Conservation (phyloP, 495 filamentous ascomycete genomes). For the Hypoxylon cercidicola region DNA sequence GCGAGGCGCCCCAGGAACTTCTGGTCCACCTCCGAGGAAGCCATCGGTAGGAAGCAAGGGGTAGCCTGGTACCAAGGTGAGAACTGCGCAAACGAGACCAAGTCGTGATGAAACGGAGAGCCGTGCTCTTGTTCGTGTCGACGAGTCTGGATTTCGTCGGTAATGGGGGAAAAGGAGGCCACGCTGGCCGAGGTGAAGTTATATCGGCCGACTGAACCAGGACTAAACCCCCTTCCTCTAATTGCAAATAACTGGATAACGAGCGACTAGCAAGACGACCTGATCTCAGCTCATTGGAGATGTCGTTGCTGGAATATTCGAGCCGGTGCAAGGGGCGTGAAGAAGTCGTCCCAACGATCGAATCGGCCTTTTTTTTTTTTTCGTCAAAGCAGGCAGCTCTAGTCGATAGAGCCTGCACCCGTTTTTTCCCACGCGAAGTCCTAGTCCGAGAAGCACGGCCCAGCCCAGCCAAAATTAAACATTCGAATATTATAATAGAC, state of each 20-base stretch:
- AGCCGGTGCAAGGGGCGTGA: conserved; percentile 17
- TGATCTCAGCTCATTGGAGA: conserved; percentile 35
- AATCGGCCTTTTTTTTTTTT: conserved; percentile 11
- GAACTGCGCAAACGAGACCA: conserved; percentile 5
- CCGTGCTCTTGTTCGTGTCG: conserved; percentile 1
- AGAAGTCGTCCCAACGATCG: conserved; percentile 21
- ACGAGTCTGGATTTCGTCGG: not conserved
- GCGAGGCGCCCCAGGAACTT: conserved; percentile 93
- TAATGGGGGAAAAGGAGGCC: not conserved
- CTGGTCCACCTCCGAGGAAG: conserved; percentile 95
- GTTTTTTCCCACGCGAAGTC: conserved; percentile 16
- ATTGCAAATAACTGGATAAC: conserved; percentile 38
- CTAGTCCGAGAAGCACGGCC: conserved; percentile 29
- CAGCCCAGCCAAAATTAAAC: conserved; percentile 47
- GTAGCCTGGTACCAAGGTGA: conserved; percentile 19
- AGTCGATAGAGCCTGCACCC: conserved; percentile 27
- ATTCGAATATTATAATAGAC: conserved; percentile 47
- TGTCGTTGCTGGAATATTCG: conserved; percentile 28
- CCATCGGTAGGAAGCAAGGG: conserved; percentile 66
- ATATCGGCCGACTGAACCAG: conserved; percentile 5
- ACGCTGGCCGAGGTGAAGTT: conserved; percentile 5
- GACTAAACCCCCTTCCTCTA: conserved; percentile 17
- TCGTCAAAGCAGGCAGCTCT: conserved; percentile 31
- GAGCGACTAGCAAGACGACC: conserved; percentile 44
- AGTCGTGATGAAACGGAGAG: not conserved